Percentiles rank a stretch among this genome's conserved stretches.
Evolutionary conservation across 441 rosid genomes (phyloP).

Genomic region (Hura crepitans): DNA sequence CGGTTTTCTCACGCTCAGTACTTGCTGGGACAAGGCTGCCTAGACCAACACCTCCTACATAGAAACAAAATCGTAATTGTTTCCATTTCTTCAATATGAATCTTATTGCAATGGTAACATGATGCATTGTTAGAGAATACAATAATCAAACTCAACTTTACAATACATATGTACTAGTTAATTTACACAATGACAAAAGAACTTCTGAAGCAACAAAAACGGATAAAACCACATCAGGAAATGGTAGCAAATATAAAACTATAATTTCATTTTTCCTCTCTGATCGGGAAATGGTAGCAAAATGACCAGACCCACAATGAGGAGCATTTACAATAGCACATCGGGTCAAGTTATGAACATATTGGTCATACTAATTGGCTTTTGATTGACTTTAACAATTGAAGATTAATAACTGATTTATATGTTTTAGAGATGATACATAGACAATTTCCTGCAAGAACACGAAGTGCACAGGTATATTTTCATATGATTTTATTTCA

Average conservation of each 20-base stretch:
- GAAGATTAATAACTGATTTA: not conserved
- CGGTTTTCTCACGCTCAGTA: constrained; percentile 32
- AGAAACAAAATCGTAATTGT: constrained; percentile 11
- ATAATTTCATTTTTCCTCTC: not conserved
- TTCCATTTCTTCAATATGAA: constrained; percentile 12
- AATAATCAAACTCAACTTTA: constrained; percentile 5
- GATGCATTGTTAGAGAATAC: not conserved
- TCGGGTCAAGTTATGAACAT: not conserved
- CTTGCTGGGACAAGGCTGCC: constrained; percentile 26
- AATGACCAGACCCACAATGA: not conserved
- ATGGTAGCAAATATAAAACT: not conserved
- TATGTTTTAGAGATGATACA: not conserved
- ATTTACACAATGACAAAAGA: not conserved
- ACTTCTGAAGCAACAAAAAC: not conserved
- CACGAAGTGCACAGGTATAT: not conserved
- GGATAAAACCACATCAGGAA: not conserved
- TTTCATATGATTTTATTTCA: not conserved
- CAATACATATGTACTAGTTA: constrained; percentile 1
- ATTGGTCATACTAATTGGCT: not conserved
- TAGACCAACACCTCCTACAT: constrained; percentile 29
- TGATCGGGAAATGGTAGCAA: not conserved
- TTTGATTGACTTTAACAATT: not conserved
- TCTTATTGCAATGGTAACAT: not conserved
- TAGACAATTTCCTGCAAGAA: constrained; percentile 2
- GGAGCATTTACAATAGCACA: not conserved